Base-by-base conservation (phyloP, 805 yeast species). In the Candida ovalis region DNA sequence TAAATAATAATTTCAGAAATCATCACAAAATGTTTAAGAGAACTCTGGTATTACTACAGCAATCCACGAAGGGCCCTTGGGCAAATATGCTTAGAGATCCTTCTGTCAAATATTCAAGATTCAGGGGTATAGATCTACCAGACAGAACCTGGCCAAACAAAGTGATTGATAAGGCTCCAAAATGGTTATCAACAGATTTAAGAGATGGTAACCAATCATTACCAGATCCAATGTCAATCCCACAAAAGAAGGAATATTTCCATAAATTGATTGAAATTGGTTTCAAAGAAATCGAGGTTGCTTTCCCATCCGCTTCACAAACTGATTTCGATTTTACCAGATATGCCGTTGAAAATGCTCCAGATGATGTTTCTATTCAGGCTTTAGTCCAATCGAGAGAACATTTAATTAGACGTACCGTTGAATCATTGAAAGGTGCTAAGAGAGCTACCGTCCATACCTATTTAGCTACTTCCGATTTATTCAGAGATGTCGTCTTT, bases 161-260 rank as follows among this genome's bases (percentile, higher is more conserved):
- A 42, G 66, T 74, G 41, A 81, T 85, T 58, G 76, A 78, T 43
- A 82, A 81, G 63, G 85, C 90, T 4, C 92, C 92, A 52, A 74
- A 90, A 62, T 85, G 92, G 92, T 73, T 85, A 46, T 80, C 88
- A 8, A 85, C 92, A 1, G 92, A 85, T 66, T 73, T 85, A 54
- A 77, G 92, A 72, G 92, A 85, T 61, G 92, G 92, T 53, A 85
- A 85, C 68, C 92, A 85, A 64, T 80, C 90, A 18, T 72, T 85
- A 49, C 92, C 92, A 24, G 92, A 85, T 68, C 92, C 92, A 25
- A 85, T 85, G 92, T 75, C 85, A 9, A 78, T 85, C 15, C 81
- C 75, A 44, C 87, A 85, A 66, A 85, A 85, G 69, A 83, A 84
- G 61, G 83, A 80, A 59, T 84, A 84, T 63, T 85, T 84, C 73